Base-by-base conservation (phyloP, 2,329 filamentous ascomycete species). In the Monosporascus cannonballus region DNA sequence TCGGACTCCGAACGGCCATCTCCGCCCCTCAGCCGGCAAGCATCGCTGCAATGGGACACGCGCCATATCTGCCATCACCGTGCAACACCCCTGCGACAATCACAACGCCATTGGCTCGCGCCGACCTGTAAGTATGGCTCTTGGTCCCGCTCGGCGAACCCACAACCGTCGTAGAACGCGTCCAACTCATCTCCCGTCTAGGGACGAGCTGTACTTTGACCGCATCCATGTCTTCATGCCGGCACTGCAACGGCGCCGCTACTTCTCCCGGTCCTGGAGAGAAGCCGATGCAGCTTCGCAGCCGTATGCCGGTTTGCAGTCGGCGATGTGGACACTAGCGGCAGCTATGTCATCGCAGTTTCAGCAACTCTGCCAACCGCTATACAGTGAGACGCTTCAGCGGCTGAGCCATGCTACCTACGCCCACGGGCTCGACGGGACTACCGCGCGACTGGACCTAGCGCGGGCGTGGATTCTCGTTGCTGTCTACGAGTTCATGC, bases 171-270 rank as follows among this genome's bases (percentile, higher is more conserved):
- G 18, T 46, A 6, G 47, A 36, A 24, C 24, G 24, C 24, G 24
- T 24, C 24, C 24, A 6, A 24, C 24, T 24, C 24, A 24, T 3
- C 24, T 24, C 4, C 24, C 24, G 24, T 24, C 24, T 24, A 54
- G 52, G 18, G 49, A 51, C 46, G 25, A 44, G 11, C 38, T 54
- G 4, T 54, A 54, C 38, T 51, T 54, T 15, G 52, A 54, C 34
- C 22, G 52, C 18, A 45, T 49, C 8, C 47, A 54, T 14, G 9
- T 7, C 7, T 36, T 51, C 20, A 5, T 36, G 6, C 52, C 52
- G 6, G 51, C 51, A 24, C 18, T 54, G n/a, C 49, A 54, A 18
- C 37, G 20, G n/a, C 44, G 18, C 2, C 46, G 49, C 3, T 49
- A 49, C 30, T 39, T 37, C n/a, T 22, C 39, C 3, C 49, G 49